phyloP scores from a whole-genome alignment of 495 filamentous ascomycete genomes.

The Daldinia bambusicola region DNA sequence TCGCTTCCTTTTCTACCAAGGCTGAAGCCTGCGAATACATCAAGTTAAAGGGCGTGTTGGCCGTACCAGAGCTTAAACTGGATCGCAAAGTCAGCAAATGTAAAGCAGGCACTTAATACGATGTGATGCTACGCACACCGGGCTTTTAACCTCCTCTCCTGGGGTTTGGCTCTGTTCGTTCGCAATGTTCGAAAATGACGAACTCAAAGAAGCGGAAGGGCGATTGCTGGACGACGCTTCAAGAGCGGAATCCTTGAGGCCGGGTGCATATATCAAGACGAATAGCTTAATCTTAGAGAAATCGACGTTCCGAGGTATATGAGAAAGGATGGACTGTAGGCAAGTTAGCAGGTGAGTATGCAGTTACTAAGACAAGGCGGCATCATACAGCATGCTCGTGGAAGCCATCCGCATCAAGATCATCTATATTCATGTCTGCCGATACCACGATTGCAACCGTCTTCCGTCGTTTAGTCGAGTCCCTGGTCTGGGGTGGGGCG shows the following conservation, averaged over 20 bases:
- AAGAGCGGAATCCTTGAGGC: conserved; percentile 70
- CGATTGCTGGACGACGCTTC: conserved; percentile 59
- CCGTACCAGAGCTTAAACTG: conserved; percentile 49
- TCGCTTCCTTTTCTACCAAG: conserved; percentile 82
- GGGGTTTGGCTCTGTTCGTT: conserved; percentile 77
- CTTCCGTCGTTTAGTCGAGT: conserved; percentile 66
- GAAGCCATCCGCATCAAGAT: conserved; percentile 68
- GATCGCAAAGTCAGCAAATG: conserved; percentile 39
- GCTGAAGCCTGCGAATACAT: conserved; percentile 78
- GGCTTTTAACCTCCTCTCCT: conserved; percentile 68
- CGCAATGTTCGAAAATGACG: conserved; percentile 88
- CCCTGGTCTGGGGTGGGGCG: conserved; percentile 42
- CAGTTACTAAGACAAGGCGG: not conserved
- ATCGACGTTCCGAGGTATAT: conserved; percentile 80
- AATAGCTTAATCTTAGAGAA: conserved; percentile 76
- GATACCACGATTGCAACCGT: conserved; percentile 87
- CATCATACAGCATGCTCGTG: conserved; percentile 82
- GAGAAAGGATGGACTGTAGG: conserved; percentile 83
- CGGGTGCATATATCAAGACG: conserved; percentile 87
- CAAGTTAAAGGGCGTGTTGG: conserved; percentile 73
- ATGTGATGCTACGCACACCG: conserved; percentile 53
- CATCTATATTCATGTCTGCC: conserved; percentile 70
- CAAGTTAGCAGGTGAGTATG: conserved; percentile 33
- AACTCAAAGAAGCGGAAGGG: conserved; percentile 73
- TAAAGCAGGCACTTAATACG: not conserved